phyloP scores from a whole-genome alignment of 495 filamentous ascomycete genomes.

The Viridothelium virens region DNA sequence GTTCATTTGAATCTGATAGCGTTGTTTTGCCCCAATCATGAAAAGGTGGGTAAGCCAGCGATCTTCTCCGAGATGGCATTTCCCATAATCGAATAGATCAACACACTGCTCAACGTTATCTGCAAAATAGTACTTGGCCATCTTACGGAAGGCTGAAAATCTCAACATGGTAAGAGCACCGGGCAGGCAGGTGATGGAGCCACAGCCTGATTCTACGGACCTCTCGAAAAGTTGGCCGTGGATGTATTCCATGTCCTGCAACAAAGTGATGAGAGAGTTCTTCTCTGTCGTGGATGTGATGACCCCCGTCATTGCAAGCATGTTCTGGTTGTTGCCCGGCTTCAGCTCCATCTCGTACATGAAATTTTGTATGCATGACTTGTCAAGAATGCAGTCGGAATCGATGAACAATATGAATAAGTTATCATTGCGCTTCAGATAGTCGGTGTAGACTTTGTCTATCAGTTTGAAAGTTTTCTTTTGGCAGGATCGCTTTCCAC shows the following conservation, averaged over 20 bases:
- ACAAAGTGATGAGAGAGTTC: constrained; percentile 78
- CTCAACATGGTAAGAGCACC: constrained; percentile 91
- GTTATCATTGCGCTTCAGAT: constrained; percentile 81
- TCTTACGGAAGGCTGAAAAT: constrained; percentile 91
- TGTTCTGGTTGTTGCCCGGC: constrained; percentile 83
- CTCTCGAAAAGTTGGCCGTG: constrained; percentile 97
- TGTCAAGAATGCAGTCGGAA: constrained; percentile 93
- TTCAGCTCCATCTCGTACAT: constrained; percentile 99
- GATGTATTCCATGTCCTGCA: constrained; percentile 98
- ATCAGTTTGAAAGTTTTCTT: constrained; percentile 92
- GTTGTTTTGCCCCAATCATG: constrained; percentile 92
- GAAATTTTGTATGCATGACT: constrained; percentile 91
- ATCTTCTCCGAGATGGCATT: constrained; percentile 93
- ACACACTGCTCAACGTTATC: constrained; percentile 95
- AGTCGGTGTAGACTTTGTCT: constrained; percentile 85
- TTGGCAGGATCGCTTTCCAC: constrained; percentile 89
- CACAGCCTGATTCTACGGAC: constrained; percentile 91
- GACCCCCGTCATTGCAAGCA: constrained; percentile 97
- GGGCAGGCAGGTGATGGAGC: constrained; percentile 89
- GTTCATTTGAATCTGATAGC: constrained; percentile 95
- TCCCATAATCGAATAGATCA: constrained; percentile 93
- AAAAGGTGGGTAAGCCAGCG: constrained; percentile 97
- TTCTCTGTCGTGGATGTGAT: constrained; percentile 92
- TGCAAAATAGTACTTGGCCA: constrained; percentile 98
- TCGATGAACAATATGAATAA: constrained; percentile 97